A percentile compares a stretch with the other conserved stretches of the same genome.
Conservation (phyloP, 192 early-diverging fungal genomes). For the Rhizophagus clarus region DNA sequence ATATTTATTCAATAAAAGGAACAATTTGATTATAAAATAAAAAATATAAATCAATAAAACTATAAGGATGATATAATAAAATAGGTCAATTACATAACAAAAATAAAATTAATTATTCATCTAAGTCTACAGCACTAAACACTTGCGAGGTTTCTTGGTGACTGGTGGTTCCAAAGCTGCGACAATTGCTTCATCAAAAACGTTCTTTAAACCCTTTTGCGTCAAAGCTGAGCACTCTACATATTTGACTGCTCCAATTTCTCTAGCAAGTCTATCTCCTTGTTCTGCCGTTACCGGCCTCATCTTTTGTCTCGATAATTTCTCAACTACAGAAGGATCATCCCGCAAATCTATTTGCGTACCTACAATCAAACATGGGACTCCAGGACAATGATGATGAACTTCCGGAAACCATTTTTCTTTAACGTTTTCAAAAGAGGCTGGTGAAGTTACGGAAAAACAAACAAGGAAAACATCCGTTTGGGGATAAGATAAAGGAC, state of each 20-base stretch:
- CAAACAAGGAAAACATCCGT: conserved; percentile 96
- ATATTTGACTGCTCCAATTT: conserved; percentile 89
- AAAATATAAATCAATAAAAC: neutral
- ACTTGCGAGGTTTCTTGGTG: neutral
- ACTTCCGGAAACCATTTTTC: conserved; percentile 98
- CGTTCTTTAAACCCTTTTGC: conserved; percentile 93
- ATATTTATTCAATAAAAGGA: neutral
- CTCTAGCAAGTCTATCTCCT: conserved; percentile 81
- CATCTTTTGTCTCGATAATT: conserved; percentile 80
- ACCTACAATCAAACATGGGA: conserved; percentile 93
- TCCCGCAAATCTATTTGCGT: conserved; percentile 89
- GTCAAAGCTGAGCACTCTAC: conserved; percentile 92
- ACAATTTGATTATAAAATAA: neutral
- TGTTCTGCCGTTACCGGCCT: conserved; percentile 77
- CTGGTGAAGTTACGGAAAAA: conserved; percentile 89
- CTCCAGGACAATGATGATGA: conserved; percentile 93
- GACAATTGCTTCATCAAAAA: conserved; percentile 97
- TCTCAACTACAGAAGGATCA: conserved; percentile 75
- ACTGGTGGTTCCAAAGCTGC: conserved; percentile 92
- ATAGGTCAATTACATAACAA: neutral
- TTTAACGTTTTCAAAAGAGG: conserved; percentile 93
- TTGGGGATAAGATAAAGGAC: conserved; percentile 92
- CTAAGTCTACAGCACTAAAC: neutral
- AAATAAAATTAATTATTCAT: neutral
- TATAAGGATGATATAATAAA: neutral